These are phyloP conservation scores for Nemania bipapillata DNA, from an alignment of 2,329 filamentous ascomycete genomes.

Conservation along the genomic window DNA sequence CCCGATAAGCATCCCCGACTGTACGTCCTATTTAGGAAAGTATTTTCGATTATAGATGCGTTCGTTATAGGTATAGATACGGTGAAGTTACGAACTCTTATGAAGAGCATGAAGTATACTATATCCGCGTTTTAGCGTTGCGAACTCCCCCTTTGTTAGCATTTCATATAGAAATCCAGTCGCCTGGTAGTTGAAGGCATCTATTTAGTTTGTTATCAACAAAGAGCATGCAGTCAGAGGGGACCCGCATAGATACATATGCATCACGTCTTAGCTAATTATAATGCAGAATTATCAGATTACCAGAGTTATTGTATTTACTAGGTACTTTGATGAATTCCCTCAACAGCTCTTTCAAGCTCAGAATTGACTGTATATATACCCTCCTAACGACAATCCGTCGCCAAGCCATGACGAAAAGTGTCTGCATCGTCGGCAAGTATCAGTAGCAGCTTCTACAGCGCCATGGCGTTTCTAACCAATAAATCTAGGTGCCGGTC, in stretches of 20 bases:
- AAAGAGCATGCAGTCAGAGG: background rate
- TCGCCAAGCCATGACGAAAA: constrained; percentile 56
- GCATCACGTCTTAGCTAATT: background rate
- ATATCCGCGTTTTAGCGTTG: no score
- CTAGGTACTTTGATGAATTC: background rate
- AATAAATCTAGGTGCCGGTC: constrained; percentile 68
- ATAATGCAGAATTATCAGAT: background rate
- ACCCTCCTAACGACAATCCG: constrained; percentile 1
- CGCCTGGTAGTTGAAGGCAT: no score
- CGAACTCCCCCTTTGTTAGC: no score
- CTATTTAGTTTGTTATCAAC: no score
- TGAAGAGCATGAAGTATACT: no score
- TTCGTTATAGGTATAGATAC: no score
- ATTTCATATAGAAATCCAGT: no score
- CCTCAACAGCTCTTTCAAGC: background rate
- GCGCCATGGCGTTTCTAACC: background rate
- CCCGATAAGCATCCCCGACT: no score
- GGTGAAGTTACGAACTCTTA: no score
- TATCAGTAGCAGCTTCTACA: background rate
- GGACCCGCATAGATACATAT: background rate
- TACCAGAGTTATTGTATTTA: constrained; percentile 10
- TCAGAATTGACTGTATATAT: no score
- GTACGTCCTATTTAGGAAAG: no score
- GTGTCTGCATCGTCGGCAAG: constrained; percentile 64
- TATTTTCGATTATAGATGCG: no score